Evolutionary conservation across 768 basidiomycete genomes (phyloP).

Genomic region (Agaricus subrufescens): DNA sequence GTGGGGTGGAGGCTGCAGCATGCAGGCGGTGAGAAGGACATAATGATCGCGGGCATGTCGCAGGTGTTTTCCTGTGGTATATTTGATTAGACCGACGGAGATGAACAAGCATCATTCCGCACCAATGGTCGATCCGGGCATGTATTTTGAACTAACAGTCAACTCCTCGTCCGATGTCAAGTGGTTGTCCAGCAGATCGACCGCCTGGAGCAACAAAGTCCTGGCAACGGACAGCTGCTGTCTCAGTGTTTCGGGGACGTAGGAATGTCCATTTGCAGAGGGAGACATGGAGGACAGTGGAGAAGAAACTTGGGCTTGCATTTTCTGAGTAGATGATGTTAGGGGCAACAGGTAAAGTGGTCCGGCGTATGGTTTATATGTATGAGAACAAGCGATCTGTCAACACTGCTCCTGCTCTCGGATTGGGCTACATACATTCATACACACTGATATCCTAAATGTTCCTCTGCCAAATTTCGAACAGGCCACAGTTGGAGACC

Average conservation of each 20-base stretch:
- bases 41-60: slow-evolving; percentile 87
- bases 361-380: slow-evolving; percentile 19
- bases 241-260: slow-evolving; percentile 27
- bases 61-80: slow-evolving; percentile 68
- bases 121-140: slow-evolving; percentile 91
- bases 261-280: slow-evolving; percentile 13
- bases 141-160: slow-evolving; percentile 57
- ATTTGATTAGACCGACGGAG: slow-evolving; percentile 4
- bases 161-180: slow-evolving; percentile 70
- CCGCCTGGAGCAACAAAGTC: slow-evolving; percentile 65
- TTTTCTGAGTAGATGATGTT: slow-evolving; percentile 10
- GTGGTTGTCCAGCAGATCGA: slow-evolving; percentile 64
- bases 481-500: slow-evolving; percentile 48
- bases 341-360: slow-evolving; percentile 14
- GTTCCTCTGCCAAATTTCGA: slow-evolving; percentile 83
- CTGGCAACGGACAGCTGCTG: slow-evolving; percentile 65
- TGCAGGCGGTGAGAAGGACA: slow-evolving; percentile 54
- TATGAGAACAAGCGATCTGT: no score
- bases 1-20: slow-evolving; percentile 39
- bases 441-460: slow-evolving; percentile 20
- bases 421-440: no score
- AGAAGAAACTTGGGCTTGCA: slow-evolving; percentile 16
- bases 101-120: slow-evolving; percentile 11
- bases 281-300: slow-evolving; percentile 22
- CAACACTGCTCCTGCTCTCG: no score